Evolutionary conservation across 257 asterid genomes (phyloP), one percentile per base, ranked within the genome.

Genomic region (Henckelia pumila): DNA sequence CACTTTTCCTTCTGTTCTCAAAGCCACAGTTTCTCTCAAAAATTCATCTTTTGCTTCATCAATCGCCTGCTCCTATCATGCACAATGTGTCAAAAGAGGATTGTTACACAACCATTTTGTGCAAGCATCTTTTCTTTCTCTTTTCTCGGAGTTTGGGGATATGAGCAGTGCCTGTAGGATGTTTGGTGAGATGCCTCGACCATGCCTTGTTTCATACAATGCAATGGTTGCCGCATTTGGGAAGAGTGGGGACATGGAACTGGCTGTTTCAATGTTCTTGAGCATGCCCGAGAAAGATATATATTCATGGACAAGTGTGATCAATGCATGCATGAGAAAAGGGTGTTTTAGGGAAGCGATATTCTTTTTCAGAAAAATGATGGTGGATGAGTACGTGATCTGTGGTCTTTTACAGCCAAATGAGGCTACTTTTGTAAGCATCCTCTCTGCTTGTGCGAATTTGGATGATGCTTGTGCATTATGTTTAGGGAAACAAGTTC

Each of bases 221-320:
- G 98, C 89, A 0, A 85, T 92, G 96, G 83, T 92, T 66, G 92
- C 84, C 76, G 90, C 88, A 23, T 85, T 80, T 63, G 89, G 76
- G 69, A 85, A 80, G 78, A 79, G 80, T 77, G 90, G 95, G 57
- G 79, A 81, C 60, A 81, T 90, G 88, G 82, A 47, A 30, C 78
- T 73, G 25, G 95, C 91, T 8, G 44, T 79, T 47, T 70, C 79
- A 20, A 62, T 80, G 79, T 93, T 90, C 75, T 74, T 44, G 8
- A 55, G 40, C 5, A 90, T 90, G 95, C 74, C 76, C 8, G 61
- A 55, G 50, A 83, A 84, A 70, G 96, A 90, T 80, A 87, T 85
- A 13, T 86, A 77, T 76, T 83, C 97, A 0, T 93, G 99, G 99
- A 93, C 99, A 23, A 86, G 91, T 73, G 63, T 93, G 67, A 85